phyloP scores from a whole-genome alignment of 768 basidiomycete genomes.

The Naematelia aurantialba region DNA sequence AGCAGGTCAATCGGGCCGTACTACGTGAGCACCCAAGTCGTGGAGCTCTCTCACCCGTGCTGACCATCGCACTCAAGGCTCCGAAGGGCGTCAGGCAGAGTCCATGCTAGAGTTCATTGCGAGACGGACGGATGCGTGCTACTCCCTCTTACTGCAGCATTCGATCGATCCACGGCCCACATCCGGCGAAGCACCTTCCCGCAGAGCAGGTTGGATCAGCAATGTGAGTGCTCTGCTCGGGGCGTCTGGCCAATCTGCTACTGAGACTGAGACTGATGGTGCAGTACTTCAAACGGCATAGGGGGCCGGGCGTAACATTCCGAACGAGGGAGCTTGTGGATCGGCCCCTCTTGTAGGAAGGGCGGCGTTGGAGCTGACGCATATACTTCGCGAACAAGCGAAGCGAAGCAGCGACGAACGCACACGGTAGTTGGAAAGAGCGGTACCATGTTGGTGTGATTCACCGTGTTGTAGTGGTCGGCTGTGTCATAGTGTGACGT shows the following conservation, averaged over 20 bases:
- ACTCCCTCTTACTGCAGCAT: slow-evolving; percentile 20
- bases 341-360: background rate
- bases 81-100: slow-evolving; percentile 14
- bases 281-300: background rate
- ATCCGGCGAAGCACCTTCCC: background rate
- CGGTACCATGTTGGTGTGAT: background rate
- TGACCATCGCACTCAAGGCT: slow-evolving; percentile 13
- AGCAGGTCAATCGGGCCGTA: slow-evolving; percentile 82
- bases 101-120: slow-evolving; percentile 24
- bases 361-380: too few relatives aligned
- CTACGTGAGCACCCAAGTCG: slow-evolving; percentile 61
- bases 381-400: background rate
- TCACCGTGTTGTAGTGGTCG: background rate
- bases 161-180: slow-evolving; percentile 20
- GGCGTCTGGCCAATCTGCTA: background rate
- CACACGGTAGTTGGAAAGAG: background rate
- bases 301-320: background rate
- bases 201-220: background rate
- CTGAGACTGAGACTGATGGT: too few relatives aligned
- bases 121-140: slow-evolving; percentile 22
- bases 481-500: background rate
- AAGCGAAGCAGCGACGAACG: background rate
- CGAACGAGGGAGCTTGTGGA: background rate
- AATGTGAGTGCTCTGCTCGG: background rate
- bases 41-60: background rate